phyloP scores from a whole-genome alignment of 768 basidiomycete genomes.

The Rossbeevera mucosa region DNA sequence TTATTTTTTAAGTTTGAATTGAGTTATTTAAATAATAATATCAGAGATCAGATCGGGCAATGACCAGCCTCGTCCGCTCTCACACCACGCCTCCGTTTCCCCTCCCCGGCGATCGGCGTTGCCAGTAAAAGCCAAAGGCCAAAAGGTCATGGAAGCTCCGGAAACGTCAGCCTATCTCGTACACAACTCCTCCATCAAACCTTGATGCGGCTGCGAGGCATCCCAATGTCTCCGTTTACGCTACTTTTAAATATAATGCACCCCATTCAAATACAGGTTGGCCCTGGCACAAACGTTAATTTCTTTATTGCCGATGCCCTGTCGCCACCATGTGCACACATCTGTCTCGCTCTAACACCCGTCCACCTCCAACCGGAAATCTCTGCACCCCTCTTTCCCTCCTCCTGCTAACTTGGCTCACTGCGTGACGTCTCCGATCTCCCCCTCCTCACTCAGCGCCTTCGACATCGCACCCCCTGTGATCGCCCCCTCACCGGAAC shows the following conservation, averaged over 20 bases:
- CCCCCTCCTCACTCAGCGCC: not conserved
- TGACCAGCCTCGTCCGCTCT: not conserved
- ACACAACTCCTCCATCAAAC: slow-evolving; percentile 21
- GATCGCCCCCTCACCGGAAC: not conserved
- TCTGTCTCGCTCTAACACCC: not conserved
- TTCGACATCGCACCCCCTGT: not conserved
- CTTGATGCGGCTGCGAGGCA: slow-evolving; percentile 19
- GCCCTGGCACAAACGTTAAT: slow-evolving; percentile 17
- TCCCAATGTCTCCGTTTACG: slow-evolving; percentile 5
- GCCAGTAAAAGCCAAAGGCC: slow-evolving; percentile 13
- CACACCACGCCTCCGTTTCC: not conserved
- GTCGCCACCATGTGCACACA: slow-evolving; percentile 7
- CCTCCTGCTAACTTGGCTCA: not conserved
- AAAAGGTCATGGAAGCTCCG: slow-evolving; percentile 18
- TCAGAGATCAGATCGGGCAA: too few species aligned
- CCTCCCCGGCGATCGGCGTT: slow-evolving; percentile 16
- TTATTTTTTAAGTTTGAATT: slow-evolving; percentile 59
- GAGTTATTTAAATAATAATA: too few species aligned
- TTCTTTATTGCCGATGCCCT: slow-evolving; percentile 6
- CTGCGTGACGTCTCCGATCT: slow-evolving; percentile 7
- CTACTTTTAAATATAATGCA: slow-evolving; percentile 2
- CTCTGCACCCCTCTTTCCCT: not conserved
- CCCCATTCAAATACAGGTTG: slow-evolving; percentile 2
- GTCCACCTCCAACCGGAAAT: not conserved
- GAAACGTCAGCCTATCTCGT: slow-evolving; percentile 1